These are phyloP conservation scores for Orbilia ellipsospora DNA, from an alignment of 2,329 filamentous ascomycete genomes.

Conservation along the genomic window DNA sequence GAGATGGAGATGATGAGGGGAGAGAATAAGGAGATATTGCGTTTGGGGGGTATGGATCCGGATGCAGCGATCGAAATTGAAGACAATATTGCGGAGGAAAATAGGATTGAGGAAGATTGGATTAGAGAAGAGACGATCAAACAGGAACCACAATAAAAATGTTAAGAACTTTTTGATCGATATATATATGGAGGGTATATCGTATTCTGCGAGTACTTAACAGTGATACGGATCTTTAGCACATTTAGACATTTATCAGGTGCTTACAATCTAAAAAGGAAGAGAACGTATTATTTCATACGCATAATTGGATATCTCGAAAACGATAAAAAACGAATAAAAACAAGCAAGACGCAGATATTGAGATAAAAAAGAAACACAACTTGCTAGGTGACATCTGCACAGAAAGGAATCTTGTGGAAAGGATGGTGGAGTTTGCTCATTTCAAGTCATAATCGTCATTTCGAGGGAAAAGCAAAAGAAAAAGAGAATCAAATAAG, in stretches of 20 bases:
- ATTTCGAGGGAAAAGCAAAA: constrained; percentile 1
- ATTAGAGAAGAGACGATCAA: too few species aligned
- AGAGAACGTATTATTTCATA: neutral
- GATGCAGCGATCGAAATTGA: neutral
- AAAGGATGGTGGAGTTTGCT: neutral
- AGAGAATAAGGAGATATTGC: neutral
- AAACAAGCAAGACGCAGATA: neutral
- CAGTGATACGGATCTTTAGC: neutral
- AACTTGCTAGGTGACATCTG: neutral
- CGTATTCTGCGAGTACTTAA: neutral
- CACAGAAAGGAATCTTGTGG: neutral
- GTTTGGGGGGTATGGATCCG: neutral
- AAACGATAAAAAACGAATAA: neutral
- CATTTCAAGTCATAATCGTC: constrained; percentile 2
- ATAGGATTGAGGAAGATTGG: neutral
- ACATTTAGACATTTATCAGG: neutral
- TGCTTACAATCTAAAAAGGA: neutral
- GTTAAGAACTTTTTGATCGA: too few species aligned
- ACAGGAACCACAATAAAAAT: too few species aligned
- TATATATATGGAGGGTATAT: neutral
- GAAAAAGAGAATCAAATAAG: neutral
- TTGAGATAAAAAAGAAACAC: neutral
- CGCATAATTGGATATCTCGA: constrained; percentile 10
- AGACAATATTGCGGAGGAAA: neutral
- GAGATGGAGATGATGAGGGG: neutral